A percentile compares a stretch with the other conserved stretches of the same genome.
phyloP scores from a whole-genome alignment of 495 filamentous ascomycete genomes.

The Neurospora sp. region DNA sequence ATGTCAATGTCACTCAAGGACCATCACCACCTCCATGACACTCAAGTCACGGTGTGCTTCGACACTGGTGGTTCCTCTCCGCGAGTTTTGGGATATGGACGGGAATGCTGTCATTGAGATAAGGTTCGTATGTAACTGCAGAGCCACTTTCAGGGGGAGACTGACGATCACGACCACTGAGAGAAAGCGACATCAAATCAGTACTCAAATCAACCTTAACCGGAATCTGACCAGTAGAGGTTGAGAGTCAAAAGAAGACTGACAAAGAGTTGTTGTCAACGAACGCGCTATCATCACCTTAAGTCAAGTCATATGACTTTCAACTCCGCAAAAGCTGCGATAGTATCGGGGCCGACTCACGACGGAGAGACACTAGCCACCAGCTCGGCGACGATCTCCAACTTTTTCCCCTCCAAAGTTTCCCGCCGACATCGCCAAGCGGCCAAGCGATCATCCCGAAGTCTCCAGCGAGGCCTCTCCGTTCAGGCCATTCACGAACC shows the following conservation, averaged over 20 bases:
- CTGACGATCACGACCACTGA: too few species aligned
- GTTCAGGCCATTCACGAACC: not conserved
- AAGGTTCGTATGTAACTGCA: not conserved
- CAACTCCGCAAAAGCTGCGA: not conserved
- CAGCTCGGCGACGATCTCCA: not conserved
- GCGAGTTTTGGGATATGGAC: not conserved
- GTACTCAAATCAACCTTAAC: not conserved
- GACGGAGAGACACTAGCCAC: not conserved
- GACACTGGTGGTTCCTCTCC: not conserved
- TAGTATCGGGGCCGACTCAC: not conserved
- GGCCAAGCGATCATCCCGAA: not conserved
- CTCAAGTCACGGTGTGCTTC: not conserved
- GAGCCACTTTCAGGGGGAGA: not conserved
- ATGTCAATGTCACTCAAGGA: not conserved
- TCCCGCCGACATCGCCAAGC: not conserved
- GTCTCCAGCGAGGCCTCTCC: not conserved
- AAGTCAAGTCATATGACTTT: not conserved
- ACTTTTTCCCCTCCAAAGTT: not conserved
- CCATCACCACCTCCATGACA: not conserved
- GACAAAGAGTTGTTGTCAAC: not conserved
- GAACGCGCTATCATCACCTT: not conserved
- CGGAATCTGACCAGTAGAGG: not conserved
- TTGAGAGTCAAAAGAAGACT: not conserved
- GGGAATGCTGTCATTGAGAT: not conserved
- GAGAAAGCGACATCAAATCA: not conserved